These are phyloP conservation scores for Trypanosoma lewisi DNA, from an alignment of 208 protist species.

Conservation along the genomic window DNA sequence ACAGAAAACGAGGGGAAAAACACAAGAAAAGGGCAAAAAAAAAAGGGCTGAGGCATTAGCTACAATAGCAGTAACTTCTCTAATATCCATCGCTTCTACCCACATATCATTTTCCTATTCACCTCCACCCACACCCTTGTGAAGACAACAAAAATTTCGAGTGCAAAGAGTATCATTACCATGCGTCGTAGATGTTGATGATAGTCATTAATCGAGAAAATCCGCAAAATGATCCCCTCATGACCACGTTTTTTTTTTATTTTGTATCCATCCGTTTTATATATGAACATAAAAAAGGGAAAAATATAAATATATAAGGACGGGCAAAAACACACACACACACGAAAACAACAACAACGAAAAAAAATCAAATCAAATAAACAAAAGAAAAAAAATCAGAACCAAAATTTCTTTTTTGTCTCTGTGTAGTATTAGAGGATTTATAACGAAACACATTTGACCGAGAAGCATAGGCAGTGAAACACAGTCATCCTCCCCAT, in stretches of 20 bases:
- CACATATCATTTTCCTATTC: too few species aligned
- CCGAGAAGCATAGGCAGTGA: too few species aligned
- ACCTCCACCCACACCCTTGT: background rate
- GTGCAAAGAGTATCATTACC: conserved; percentile 8
- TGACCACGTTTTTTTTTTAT: too few species aligned
- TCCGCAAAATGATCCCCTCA: background rate
- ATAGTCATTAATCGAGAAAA: background rate
- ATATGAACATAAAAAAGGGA: background rate
- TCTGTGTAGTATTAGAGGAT: too few species aligned
- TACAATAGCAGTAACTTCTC: too few species aligned
- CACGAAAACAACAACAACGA: conserved; percentile 5
- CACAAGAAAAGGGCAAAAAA: too few species aligned
- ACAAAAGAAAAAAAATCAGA: too few species aligned
- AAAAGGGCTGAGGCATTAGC: too few species aligned
- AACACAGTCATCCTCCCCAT: too few species aligned
- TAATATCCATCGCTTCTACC: too few species aligned
- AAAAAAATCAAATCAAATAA: conserved; percentile 19
- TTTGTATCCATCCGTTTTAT: conserved; percentile 2
- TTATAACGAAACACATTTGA: too few species aligned
- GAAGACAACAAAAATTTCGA: background rate
- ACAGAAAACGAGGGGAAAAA: background rate
- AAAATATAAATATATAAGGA: conserved; percentile 1
- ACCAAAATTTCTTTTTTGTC: background rate
- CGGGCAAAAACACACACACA: conserved; percentile 2
- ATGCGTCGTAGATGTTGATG: background rate